A percentile compares a stretch with the other conserved stretches of the same genome.
phyloP scores from a whole-genome alignment of 345 rosid species.

The Corymbia maculata region DNA sequence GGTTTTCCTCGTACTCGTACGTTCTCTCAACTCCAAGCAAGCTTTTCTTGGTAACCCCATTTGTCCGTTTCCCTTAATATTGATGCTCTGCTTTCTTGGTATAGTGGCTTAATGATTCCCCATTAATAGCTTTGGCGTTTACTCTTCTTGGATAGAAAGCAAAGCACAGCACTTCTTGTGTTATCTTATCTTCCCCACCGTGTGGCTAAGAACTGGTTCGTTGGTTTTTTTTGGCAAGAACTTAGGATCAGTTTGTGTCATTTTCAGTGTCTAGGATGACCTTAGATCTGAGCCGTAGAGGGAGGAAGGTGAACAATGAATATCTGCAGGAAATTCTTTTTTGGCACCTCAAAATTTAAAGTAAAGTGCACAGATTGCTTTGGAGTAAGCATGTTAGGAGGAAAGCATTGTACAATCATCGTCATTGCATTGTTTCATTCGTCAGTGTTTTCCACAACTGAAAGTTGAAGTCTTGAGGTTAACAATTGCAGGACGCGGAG shows the following conservation, averaged over 20 bases:
- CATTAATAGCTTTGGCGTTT: not conserved
- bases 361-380: not conserved
- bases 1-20: not conserved
- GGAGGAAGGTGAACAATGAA: not conserved
- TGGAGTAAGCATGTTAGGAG: not conserved
- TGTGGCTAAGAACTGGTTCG: not conserved
- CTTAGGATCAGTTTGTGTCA: not conserved
- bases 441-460: not conserved
- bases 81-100: not conserved
- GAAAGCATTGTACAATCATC: not conserved
- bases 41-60: not conserved
- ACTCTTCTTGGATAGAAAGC: not conserved
- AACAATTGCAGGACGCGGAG: not conserved
- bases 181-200: not conserved
- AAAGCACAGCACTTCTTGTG: not conserved
- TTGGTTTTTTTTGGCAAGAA: not conserved
- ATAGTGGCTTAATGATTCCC: not conserved
- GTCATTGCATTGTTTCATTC: not conserved
- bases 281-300: not conserved
- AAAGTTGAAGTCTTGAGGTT: not conserved
- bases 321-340: not conserved
- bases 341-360: not conserved
- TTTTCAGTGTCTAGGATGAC: not conserved
- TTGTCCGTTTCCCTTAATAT: not conserved
- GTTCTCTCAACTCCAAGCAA: not conserved